A percentile compares a stretch with the other conserved stretches of the same genome.
These are phyloP conservation scores for Salisapilia sapeloensis DNA, from an alignment of 352 stramenopile species.

Conservation along the genomic window DNA sequence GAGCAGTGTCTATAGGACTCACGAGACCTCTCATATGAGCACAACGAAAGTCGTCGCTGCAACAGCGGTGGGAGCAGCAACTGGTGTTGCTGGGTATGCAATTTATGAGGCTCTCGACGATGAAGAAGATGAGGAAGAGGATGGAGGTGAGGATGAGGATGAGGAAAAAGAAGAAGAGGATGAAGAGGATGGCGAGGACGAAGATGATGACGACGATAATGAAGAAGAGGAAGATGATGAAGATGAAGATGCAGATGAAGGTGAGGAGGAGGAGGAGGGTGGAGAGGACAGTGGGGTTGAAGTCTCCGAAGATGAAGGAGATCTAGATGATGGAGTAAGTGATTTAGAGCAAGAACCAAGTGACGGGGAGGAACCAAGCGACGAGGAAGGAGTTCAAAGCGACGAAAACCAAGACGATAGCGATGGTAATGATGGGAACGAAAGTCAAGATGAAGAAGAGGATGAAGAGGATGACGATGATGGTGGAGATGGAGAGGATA, in stretches of 20 bases:
- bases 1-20: too few relatives aligned
- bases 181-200: too few relatives aligned
- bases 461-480: slow-evolving; percentile 1
- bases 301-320: background rate
- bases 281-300: background rate
- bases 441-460: background rate
- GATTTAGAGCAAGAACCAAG: background rate
- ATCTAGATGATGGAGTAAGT: background rate
- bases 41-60: too few relatives aligned
- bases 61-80: too few relatives aligned
- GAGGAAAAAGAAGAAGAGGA: too few relatives aligned
- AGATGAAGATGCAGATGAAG: background rate
- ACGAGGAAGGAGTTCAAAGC: slow-evolving; percentile 1
- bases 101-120: too few relatives aligned
- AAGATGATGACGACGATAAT: too few relatives aligned
- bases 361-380: background rate
- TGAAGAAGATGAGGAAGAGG: too few relatives aligned
- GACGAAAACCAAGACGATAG: slow-evolving; percentile 4
- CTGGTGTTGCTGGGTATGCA: too few relatives aligned
- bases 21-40: too few relatives aligned
- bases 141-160: too few relatives aligned
- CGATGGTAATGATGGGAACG: slow-evolving; percentile 3
- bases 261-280: background rate
- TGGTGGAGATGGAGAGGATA: background rate
- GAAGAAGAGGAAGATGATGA: background rate